Percentiles rank a stretch among this genome's conserved stretches.
Conservation (phyloP, 306 rosid species). For the Malus domestica region DNA sequence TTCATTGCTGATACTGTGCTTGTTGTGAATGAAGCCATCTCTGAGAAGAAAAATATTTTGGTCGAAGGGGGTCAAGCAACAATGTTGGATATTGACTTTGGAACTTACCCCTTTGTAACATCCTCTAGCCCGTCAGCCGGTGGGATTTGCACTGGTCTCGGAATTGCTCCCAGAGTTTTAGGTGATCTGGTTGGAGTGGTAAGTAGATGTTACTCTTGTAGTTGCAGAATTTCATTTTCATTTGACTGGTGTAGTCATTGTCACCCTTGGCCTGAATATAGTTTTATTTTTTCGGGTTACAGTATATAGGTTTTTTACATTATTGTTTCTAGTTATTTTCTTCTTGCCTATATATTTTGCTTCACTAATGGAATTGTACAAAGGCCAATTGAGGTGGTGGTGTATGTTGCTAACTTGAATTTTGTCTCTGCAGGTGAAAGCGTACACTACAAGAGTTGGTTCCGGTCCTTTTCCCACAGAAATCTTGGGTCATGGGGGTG, state of each 20-base stretch:
- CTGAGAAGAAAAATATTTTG: constrained; percentile 68
- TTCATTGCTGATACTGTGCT: constrained; percentile 76
- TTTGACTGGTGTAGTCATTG: background rate
- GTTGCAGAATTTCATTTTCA: background rate
- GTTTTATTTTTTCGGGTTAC: background rate
- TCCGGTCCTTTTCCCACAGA: constrained; percentile 98
- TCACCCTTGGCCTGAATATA: background rate
- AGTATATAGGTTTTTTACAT: background rate
- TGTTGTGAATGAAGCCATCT: constrained; percentile 73
- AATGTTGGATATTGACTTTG: constrained; percentile 94
- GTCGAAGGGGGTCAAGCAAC: constrained; percentile 99
- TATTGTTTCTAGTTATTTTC: background rate
- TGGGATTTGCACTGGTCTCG: constrained; percentile 96
- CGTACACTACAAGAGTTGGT: constrained; percentile 95
- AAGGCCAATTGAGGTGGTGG: background rate
- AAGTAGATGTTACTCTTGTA: constrained; percentile 18
- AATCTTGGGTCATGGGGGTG: constrained; percentile 69
- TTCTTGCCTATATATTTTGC: background rate
- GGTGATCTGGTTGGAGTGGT: constrained; percentile 98
- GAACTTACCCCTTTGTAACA: constrained; percentile 94
- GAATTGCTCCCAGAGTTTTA: constrained; percentile 83
- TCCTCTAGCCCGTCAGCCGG: constrained; percentile 99
- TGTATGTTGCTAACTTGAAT: constrained; percentile 14
- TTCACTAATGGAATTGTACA: background rate
- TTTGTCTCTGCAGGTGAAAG: constrained; percentile 75